These are phyloP conservation scores for Raphanus raphanistrum DNA, from an alignment of 345 rosid species.

Conservation along the genomic window DNA sequence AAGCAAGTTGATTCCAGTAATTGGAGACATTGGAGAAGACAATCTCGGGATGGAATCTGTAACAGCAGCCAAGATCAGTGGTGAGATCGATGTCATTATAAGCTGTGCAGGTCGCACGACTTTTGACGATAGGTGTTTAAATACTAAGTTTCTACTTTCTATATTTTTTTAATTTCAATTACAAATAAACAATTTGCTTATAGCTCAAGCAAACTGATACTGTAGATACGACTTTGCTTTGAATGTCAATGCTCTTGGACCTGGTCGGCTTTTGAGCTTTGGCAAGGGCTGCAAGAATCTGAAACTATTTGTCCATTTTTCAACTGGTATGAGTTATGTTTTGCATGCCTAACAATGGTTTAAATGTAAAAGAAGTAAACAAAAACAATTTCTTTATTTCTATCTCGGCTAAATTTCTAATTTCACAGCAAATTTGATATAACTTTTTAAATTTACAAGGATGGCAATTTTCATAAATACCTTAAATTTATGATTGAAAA, in stretches of 20 bases:
- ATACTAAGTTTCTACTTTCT: background rate
- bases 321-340: constrained; percentile 52
- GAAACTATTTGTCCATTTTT: constrained; percentile 51
- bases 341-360: background rate
- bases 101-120: constrained; percentile 68
- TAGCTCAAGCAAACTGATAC: constrained; percentile 19
- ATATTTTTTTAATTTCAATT: background rate
- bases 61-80: constrained; percentile 35
- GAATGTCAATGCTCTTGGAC: constrained; percentile 54
- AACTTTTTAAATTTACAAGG: too few relatives aligned
- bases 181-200: background rate
- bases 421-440: too few relatives aligned
- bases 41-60: constrained; percentile 34
- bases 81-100: constrained; percentile 58
- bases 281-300: constrained; percentile 46
- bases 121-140: constrained; percentile 41
- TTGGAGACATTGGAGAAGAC: constrained; percentile 31
- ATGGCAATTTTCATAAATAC: too few relatives aligned
- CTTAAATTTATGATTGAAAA: too few relatives aligned
- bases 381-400: too few relatives aligned
- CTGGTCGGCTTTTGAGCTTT: constrained; percentile 45
- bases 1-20: constrained; percentile 42
- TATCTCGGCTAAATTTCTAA: too few relatives aligned
- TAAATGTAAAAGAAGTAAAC: constrained; percentile 7
- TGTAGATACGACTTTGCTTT: constrained; percentile 50